Conservation (phyloP, 805 yeast genomes). For the Candida patagonica region DNA sequence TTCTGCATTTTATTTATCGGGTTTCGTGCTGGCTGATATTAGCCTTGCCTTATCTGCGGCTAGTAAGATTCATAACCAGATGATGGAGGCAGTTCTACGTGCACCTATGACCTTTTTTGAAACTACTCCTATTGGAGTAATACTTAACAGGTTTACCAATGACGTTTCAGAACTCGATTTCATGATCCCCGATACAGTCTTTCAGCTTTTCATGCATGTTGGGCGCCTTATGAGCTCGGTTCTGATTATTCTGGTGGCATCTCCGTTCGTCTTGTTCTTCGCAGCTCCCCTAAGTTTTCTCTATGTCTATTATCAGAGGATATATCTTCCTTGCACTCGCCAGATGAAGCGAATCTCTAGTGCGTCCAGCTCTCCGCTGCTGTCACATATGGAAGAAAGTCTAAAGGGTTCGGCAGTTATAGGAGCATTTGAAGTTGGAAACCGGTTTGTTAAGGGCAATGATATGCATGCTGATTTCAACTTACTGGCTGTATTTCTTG, state of each 20-base stretch:
- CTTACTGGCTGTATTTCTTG: constrained; percentile 74
- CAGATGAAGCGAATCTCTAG: constrained; percentile 70
- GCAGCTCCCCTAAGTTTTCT: constrained; percentile 58
- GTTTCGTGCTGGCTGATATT: constrained; percentile 50
- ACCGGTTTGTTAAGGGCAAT: constrained; percentile 48
- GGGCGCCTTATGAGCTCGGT: constrained; percentile 68
- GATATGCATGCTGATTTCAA: constrained; percentile 48
- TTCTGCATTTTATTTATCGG: constrained; percentile 45
- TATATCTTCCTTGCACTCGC: constrained; percentile 60
- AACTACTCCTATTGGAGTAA: constrained; percentile 89
- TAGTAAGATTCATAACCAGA: constrained; percentile 48
- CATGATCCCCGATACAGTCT: constrained; percentile 33
- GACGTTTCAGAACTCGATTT: constrained; percentile 88
- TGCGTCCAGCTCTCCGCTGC: constrained; percentile 64
- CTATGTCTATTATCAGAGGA: constrained; percentile 62
- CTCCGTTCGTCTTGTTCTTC: constrained; percentile 76
- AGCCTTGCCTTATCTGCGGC: constrained; percentile 18
- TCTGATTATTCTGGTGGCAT: constrained; percentile 58
- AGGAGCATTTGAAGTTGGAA: constrained; percentile 58
- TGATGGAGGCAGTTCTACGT: constrained; percentile 64
- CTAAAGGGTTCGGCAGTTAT: constrained; percentile 70
- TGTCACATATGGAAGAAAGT: constrained; percentile 76
- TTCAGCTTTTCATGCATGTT: constrained; percentile 28
- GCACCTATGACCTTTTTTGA: constrained; percentile 95
- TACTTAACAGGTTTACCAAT: constrained; percentile 80